These are phyloP conservation scores for Daldinia grandis DNA, from an alignment of 495 filamentous ascomycete genomes.

Conservation along the genomic window DNA sequence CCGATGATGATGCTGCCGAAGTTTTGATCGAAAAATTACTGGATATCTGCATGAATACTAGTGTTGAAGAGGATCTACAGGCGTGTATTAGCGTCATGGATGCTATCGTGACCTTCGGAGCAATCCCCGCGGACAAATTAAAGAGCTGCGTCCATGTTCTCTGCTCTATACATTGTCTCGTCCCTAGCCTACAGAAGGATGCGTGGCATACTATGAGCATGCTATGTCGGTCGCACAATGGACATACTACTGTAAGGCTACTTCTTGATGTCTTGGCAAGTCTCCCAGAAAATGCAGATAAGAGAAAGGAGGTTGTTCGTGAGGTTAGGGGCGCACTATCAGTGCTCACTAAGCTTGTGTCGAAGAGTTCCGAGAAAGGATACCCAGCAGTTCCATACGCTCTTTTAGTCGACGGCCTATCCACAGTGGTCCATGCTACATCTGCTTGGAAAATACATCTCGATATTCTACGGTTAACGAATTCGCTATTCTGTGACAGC, in stretches of 20 bases:
- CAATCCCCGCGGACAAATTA: constrained; percentile 74
- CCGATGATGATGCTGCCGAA: constrained; percentile 71
- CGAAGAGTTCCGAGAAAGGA: constrained; percentile 66
- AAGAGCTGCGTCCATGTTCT: constrained; percentile 77
- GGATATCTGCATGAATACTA: constrained; percentile 78
- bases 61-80: constrained; percentile 74
- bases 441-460: constrained; percentile 59
- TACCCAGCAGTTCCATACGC: constrained; percentile 68
- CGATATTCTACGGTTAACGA: constrained; percentile 64
- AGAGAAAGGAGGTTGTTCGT: constrained; percentile 65
- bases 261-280: constrained; percentile 69
- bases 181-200: constrained; percentile 71
- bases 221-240: constrained; percentile 80
- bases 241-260: constrained; percentile 71
- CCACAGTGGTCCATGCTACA: constrained; percentile 64
- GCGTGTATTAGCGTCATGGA: constrained; percentile 80
- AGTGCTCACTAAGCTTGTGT: constrained; percentile 70
- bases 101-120: constrained; percentile 78
- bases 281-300: constrained; percentile 55
- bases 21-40: constrained; percentile 72
- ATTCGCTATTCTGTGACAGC: constrained; percentile 57
- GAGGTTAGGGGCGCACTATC: constrained; percentile 73
- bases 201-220: constrained; percentile 81
- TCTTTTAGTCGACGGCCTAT: constrained; percentile 65
- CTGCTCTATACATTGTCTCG: constrained; percentile 80